A percentile compares a stretch with the other conserved stretches of the same genome.
Conservation (phyloP, 371 early-diverging fungal species). For the Actinomortierella ambigua region DNA sequence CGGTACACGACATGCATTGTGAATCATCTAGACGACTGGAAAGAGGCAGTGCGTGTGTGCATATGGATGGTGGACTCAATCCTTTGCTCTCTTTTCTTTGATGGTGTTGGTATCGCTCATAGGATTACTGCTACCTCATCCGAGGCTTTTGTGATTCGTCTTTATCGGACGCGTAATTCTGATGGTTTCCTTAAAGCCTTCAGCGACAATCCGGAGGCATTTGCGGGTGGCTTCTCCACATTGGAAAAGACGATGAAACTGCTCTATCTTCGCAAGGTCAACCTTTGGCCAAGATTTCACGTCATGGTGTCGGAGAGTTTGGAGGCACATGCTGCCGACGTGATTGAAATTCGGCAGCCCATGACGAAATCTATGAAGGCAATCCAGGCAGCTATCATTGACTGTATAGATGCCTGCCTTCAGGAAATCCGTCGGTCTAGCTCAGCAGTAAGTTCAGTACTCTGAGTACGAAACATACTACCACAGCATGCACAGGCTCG, state of each 20-base stretch:
- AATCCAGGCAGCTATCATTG: constrained; percentile 85
- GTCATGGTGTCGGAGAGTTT: constrained; percentile 67
- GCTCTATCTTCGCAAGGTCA: constrained; percentile 80
- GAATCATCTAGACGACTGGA: no score
- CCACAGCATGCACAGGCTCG: no score
- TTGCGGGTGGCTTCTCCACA: constrained; percentile 79
- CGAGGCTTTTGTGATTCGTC: constrained; percentile 87
- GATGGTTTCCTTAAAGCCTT: constrained; percentile 94
- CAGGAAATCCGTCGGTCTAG: constrained; percentile 77
- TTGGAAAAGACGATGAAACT: constrained; percentile 84
- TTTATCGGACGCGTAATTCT: constrained; percentile 81
- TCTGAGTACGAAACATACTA: no score
- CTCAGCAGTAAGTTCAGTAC: constrained; percentile 54
- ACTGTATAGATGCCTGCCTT: constrained; percentile 84
- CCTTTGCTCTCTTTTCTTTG: no score
- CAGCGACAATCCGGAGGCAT: constrained; percentile 85
- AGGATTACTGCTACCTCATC: constrained; percentile 81
- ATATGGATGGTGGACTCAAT: no score
- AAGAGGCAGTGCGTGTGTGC: no score
- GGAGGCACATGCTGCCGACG: constrained; percentile 57
- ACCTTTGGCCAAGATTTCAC: constrained; percentile 93
- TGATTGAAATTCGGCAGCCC: constrained; percentile 84
- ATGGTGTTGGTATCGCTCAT: neutral
- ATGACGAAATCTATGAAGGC: constrained; percentile 80
- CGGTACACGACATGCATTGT: no score